Conservation (phyloP, 176 grass and related monocot species). For the Oryza officinalis region DNA sequence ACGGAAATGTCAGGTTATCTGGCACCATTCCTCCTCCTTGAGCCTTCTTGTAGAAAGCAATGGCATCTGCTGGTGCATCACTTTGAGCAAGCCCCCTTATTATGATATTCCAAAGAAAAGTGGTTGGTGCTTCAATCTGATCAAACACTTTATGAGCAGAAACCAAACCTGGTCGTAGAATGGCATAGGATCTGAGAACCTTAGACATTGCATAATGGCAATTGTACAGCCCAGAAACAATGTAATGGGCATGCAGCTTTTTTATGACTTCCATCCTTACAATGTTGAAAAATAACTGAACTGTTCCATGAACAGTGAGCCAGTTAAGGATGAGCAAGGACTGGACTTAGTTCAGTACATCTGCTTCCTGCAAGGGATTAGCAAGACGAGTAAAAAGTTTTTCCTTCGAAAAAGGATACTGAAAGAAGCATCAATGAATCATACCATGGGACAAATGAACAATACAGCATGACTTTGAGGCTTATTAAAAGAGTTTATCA, state of each 20-base stretch:
- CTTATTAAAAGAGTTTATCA: background rate
- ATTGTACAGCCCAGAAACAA: constrained; percentile 46
- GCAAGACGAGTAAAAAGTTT: background rate
- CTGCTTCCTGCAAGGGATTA: constrained; percentile 36
- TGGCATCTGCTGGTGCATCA: constrained; percentile 40
- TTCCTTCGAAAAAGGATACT: background rate
- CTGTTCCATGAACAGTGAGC: background rate
- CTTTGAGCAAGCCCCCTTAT: constrained; percentile 53
- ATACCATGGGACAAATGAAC: background rate
- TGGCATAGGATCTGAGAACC: constrained; percentile 57
- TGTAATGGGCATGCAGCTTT: constrained; percentile 51
- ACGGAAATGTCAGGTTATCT: constrained; percentile 59
- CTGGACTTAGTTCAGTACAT: constrained; percentile 7
- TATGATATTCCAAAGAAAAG: constrained; percentile 52
- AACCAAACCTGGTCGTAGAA: constrained; percentile 41
- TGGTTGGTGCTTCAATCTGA: constrained; percentile 49
- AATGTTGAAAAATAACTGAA: constrained; percentile 15
- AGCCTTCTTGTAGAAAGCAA: constrained; percentile 52
- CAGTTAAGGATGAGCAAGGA: background rate
- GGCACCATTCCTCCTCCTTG: constrained; percentile 34
- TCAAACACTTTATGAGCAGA: constrained; percentile 41
- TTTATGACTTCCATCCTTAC: constrained; percentile 43
- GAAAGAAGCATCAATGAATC: background rate
- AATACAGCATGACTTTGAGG: background rate
- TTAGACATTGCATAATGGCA: constrained; percentile 42